These are phyloP conservation scores for Geotrichum bryndzae DNA, from an alignment of 1,139 yeast species.

Conservation along the genomic window DNA sequence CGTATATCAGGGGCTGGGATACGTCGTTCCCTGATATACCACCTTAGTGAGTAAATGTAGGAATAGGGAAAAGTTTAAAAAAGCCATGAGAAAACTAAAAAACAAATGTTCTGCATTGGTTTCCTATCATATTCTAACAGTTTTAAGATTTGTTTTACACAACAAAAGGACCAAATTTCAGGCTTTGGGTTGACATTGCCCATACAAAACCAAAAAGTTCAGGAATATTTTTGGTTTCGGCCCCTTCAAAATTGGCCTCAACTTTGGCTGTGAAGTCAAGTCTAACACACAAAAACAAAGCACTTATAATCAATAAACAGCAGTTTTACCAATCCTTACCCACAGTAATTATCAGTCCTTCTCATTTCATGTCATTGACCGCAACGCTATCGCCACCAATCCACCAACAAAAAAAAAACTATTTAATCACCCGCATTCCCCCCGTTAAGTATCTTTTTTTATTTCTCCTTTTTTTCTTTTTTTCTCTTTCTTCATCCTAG, in stretches of 20 bases:
- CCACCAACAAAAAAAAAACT: not conserved
- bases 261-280: not conserved
- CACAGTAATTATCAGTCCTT: not conserved
- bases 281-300: not conserved
- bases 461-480: conserved; percentile 3
- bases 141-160: not conserved
- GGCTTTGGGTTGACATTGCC: not conserved
- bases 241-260: not conserved
- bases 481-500: not conserved
- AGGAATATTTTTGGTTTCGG: not conserved
- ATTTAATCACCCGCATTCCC: not conserved
- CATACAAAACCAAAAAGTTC: not conserved
- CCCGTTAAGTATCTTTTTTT: not conserved
- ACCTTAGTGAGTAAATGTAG: not conserved
- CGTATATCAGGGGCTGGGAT: conserved; percentile 8
- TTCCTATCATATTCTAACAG: not conserved
- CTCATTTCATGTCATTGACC: not conserved
- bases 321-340: not conserved
- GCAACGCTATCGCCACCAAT: not conserved
- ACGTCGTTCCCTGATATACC: conserved; percentile 19
- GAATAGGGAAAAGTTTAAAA: not conserved
- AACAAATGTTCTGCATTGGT: not conserved
- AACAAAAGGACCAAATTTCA: not conserved
- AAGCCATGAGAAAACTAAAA: conserved; percentile 3
- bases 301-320: not conserved